Base-by-base conservation (phyloP, 1,284 basidiomycete species). In the Pyrrhoderma noxium region DNA sequence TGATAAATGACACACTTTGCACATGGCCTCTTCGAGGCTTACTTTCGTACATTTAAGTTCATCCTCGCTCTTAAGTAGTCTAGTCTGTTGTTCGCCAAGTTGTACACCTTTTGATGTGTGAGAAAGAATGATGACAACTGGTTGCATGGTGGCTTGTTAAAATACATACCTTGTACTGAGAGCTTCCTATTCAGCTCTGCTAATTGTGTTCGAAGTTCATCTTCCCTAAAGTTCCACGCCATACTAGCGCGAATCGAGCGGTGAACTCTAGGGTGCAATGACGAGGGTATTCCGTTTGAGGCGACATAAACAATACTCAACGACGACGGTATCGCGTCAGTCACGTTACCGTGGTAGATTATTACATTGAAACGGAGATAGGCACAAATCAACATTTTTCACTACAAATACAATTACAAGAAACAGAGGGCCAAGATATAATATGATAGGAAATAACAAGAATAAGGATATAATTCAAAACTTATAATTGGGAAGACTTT, bases 11-110 rank as follows among this genome's bases (percentile, higher is more conserved):
- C 68, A 41, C 50, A 84, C 85, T 71, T 84, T 85, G 56, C 76
- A 68, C 45, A 79, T 58, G 2, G 76, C 71, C 40, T 86, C 84
- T 52, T 79, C 77, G 8, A 81, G 64, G 0, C 71, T 68, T 4
- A 61, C 59, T 59, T 70, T 74, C 3, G 82, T 58, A 54, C 83
- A 80, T 31, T 77, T 70, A 8, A 82, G 60, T 49, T 82, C 75
- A 1, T 67, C 65, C 19, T 73, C 69, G 58, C 77, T 77, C 64
- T 73, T 82, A 57, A 76, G 63, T 2, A 84, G 66, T 58, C 75
- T 71, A 19, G 71, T 72, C 55, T 77, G 71, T 49, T 83, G 71
- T 21, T 75, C 76, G 19, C 79, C 77, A 60, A 77, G 77, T 56
- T 78, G 49, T 19, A 49, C 56, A 14, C 54, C 59, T 60, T 16